These are phyloP conservation scores for Cucumis cinereus DNA, from an alignment of 306 rosid genomes.

Conservation along the genomic window DNA sequence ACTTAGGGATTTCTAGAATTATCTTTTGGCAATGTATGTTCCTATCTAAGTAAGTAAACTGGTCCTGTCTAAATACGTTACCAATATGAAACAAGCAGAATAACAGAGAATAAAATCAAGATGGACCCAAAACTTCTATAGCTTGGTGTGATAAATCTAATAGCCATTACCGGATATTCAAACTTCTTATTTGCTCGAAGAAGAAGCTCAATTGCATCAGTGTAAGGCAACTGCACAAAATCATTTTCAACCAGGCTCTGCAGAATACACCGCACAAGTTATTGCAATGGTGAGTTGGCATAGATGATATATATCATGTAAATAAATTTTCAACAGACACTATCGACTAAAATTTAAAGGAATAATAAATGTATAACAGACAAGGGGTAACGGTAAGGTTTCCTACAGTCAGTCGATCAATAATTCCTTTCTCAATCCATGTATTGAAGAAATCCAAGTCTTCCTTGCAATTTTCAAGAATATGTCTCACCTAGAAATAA, in stretches of 20 bases:
- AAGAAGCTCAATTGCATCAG: slow-evolving; percentile 79
- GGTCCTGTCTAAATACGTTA: not conserved
- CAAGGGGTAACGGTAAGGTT: slow-evolving; percentile 30
- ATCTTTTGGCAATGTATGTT: too few relatives aligned
- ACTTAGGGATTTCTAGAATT: too few relatives aligned
- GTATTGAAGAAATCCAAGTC: slow-evolving; percentile 92
- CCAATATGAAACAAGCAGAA: not conserved
- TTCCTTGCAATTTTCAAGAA: slow-evolving; percentile 87
- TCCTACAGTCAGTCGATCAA: slow-evolving; percentile 83
- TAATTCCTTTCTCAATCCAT: slow-evolving; percentile 89
- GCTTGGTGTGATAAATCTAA: not conserved
- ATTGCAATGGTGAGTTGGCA: not conserved
- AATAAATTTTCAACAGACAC: not conserved
- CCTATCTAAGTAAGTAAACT: too few relatives aligned
- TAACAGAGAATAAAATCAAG: not conserved
- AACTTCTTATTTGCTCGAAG: slow-evolving; percentile 69
- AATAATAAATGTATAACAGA: slow-evolving; percentile 13
- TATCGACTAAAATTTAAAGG: not conserved
- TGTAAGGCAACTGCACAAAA: slow-evolving; percentile 73
- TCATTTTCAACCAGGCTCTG: slow-evolving; percentile 72
- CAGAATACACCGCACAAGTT: slow-evolving; percentile 13
- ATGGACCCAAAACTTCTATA: not conserved
- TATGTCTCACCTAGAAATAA: slow-evolving; percentile 51
- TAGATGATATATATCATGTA: not conserved
- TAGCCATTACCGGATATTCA: slow-evolving; percentile 73